Base-by-base conservation (phyloP, 2,329 filamentous ascomycete genomes). In the Calonectria crousiana region DNA sequence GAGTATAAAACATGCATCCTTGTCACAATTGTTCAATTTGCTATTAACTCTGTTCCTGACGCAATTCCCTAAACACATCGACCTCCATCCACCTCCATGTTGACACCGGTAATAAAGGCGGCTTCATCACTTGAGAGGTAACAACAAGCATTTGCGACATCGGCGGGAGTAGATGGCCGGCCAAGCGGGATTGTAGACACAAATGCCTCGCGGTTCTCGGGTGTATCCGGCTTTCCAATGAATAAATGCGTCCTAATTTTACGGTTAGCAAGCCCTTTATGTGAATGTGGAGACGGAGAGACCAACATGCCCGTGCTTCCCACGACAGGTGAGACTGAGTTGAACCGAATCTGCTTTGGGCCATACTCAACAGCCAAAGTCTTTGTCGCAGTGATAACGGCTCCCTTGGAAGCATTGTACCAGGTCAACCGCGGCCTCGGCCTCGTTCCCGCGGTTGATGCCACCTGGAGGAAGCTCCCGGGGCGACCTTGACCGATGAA, bases 91-190 rank as follows among this genome's bases (percentile, higher is more conserved):
- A 83, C 81, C 68, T 94, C 90, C 75, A 95, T 85, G 75, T 93
- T 93, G n/a, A 92, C 88, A 0, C 93, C 94, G 0, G 93, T 95
- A 75, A 95, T 90, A 78, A 95, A 95, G 4, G 86, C 88, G 0
- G 92, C 92, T 80, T 95, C 94, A 34, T 95, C 92, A 73, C 92
- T 94, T 2, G 92, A 92, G 58, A 95, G 83, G 81, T 93, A 95
- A 23, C 92, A 88, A 75, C 91, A 92, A 32, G 93, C 92, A 79
- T 94, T 94, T 3, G 92, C 93, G 44, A 95, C 89, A 82, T 95
- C 94, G 13, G 88, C 86, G 1, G 91, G 89, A n/a, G 88, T 89
- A 1, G 89, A 89, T 4, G 88, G 86, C 18, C 91, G 84, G 3
- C 90, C 90, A 0, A 92, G 83, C 0, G 90, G 91, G 10, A 92